A percentile compares a stretch with the other conserved stretches of the same genome.
These are phyloP conservation scores for Cyclocybe aegerita DNA, from an alignment of 768 basidiomycete genomes.

Conservation along the genomic window DNA sequence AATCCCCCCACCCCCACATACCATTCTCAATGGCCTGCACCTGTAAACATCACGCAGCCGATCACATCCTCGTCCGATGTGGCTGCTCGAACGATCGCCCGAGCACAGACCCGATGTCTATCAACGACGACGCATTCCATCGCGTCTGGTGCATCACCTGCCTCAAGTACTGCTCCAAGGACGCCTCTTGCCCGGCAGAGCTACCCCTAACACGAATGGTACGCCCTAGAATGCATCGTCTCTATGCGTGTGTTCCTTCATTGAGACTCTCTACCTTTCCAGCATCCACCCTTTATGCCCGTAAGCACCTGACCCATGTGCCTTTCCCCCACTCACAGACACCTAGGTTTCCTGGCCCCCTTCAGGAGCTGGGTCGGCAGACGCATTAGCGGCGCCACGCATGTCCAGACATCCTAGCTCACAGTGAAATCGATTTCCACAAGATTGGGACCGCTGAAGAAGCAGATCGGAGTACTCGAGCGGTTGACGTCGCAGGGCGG, in stretches of 20 bases:
- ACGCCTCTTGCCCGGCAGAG: conserved; percentile 12
- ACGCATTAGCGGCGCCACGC: not conserved
- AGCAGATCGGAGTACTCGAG: not conserved
- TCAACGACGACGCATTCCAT: conserved; percentile 26
- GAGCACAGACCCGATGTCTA: conserved; percentile 18
- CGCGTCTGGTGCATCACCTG: conserved; percentile 28
- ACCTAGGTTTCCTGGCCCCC: conserved; percentile 4
- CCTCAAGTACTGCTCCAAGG: conserved; percentile 25
- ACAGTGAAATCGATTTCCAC: not conserved
- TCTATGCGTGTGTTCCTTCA: conserved; percentile 8
- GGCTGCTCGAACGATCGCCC: conserved; percentile 26
- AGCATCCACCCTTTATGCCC: not conserved
- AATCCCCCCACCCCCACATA: not conserved
- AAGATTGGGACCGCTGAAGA: not conserved
- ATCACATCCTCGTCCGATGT: conserved; percentile 24
- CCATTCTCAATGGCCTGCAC: conserved; percentile 14
- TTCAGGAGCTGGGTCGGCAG: conserved; percentile 11
- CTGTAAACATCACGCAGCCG: conserved; percentile 17
- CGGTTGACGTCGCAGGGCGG: no score
- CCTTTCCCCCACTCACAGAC: conserved; percentile 9
- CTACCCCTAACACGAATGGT: conserved; percentile 12
- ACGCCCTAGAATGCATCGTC: conserved; percentile 2
- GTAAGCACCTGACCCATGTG: conserved; percentile 10
- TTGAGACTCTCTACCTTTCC: conserved; percentile 3
- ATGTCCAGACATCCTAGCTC: not conserved